A percentile compares a stretch with the other conserved stretches of the same genome.
These are phyloP conservation scores for Pseudogymnoascus sp. DNA, from an alignment of 2,329 filamentous ascomycete genomes.

Conservation along the genomic window DNA sequence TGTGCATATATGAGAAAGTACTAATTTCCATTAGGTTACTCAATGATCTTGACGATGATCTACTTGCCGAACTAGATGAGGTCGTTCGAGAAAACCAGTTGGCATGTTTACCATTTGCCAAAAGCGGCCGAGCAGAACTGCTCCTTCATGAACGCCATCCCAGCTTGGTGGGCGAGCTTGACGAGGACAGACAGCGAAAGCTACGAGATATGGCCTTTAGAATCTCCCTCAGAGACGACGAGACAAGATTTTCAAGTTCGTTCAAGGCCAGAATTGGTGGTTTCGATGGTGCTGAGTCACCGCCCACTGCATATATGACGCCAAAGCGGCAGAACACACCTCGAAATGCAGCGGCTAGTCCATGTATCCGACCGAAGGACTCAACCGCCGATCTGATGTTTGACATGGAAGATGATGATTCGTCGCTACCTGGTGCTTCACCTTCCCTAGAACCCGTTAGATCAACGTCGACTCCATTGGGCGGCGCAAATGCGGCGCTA, in stretches of 20 bases:
- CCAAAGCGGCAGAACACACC: constrained; percentile 39
- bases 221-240: constrained; percentile 53
- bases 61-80: constrained; percentile 72
- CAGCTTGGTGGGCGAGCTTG: constrained; percentile 46
- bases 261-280: constrained; percentile 53
- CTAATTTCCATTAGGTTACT: constrained; percentile 41
- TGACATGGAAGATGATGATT: constrained; percentile 69
- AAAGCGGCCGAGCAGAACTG: constrained; percentile 63
- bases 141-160: constrained; percentile 48
- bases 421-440: constrained; percentile 11
- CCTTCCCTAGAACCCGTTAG: constrained; percentile 9
- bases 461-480: background rate
- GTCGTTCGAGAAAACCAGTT: constrained; percentile 78
- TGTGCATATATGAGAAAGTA: constrained; percentile 14
- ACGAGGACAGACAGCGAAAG: constrained; percentile 60
- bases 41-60: constrained; percentile 74
- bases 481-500: background rate
- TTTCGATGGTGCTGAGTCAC: constrained; percentile 49
- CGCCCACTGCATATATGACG: constrained; percentile 29
- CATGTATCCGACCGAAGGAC: constrained; percentile 57
- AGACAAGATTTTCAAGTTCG: constrained; percentile 53
- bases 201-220: constrained; percentile 71
- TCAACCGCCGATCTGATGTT: constrained; percentile 78
- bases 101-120: constrained; percentile 65
- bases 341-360: constrained; percentile 54